Conservation (phyloP, 139 green algal species). For the Tetradesmus obliquus region DNA sequence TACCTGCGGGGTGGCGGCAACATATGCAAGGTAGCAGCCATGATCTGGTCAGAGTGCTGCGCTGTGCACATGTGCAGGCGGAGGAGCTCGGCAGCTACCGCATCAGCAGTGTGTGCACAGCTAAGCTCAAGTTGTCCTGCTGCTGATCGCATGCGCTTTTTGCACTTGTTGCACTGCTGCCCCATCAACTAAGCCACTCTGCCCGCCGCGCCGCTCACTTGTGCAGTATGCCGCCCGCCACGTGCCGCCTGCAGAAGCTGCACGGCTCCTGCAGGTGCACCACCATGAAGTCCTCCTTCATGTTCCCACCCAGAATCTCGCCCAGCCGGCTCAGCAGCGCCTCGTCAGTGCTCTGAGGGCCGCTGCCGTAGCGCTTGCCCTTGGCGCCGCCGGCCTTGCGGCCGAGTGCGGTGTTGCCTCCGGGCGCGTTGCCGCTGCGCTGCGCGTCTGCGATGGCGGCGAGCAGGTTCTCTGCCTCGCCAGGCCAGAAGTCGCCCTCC, state of each 20-base stretch:
- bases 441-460: slow-evolving; percentile 42
- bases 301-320: slow-evolving; percentile 86
- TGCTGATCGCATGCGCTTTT: too few species aligned
- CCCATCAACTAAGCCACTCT: neutral
- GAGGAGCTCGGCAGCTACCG: neutral
- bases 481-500: slow-evolving; percentile 99
- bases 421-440: neutral
- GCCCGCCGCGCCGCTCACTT: neutral
- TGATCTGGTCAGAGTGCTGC: too few species aligned
- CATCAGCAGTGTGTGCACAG: too few species aligned
- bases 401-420: slow-evolving; percentile 48
- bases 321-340: slow-evolving; percentile 86
- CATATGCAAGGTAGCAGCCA: too few species aligned
- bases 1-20: slow-evolving; percentile 31
- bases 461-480: slow-evolving; percentile 85
- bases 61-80: neutral
- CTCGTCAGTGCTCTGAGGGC: slow-evolving; percentile 68
- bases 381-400: slow-evolving; percentile 69
- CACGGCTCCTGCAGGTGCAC: slow-evolving; percentile 95
- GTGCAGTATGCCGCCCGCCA: slow-evolving; percentile 6
- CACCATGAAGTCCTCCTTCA: slow-evolving; percentile 99
- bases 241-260: slow-evolving; percentile 82
- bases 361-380: slow-evolving; percentile 78
- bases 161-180: neutral
- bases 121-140: too few species aligned